phyloP scores from a whole-genome alignment of 352 stramenopile genomes.

The Phytophthora podocarpi region DNA sequence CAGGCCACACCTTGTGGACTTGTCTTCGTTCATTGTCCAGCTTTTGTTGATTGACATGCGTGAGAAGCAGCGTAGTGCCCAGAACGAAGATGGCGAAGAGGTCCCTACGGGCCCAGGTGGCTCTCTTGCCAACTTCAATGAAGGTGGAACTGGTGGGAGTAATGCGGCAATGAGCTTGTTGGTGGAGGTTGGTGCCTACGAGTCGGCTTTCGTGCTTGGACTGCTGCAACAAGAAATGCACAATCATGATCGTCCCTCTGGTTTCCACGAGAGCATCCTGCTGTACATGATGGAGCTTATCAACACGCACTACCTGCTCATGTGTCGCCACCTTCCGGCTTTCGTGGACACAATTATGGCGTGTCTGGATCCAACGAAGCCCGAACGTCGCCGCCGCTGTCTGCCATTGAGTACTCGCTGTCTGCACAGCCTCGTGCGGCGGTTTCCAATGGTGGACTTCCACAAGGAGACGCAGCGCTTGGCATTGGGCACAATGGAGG shows the following conservation, averaged over 20 bases:
- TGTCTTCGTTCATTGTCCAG: constrained; percentile 78
- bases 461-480: constrained; percentile 88
- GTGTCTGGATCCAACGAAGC: constrained; percentile 85
- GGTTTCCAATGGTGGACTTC: constrained; percentile 90
- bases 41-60: constrained; percentile 77
- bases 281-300: constrained; percentile 84
- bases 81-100: constrained; percentile 23
- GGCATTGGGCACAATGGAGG: constrained; percentile 86
- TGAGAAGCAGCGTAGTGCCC: constrained; percentile 60
- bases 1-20: constrained; percentile 76
- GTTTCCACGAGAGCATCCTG: constrained; percentile 77
- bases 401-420: constrained; percentile 80
- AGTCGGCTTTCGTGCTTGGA: constrained; percentile 77
- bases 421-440: constrained; percentile 79
- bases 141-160: constrained; percentile 56
- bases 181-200: constrained; percentile 79
- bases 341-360: constrained; percentile 89
- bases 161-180: constrained; percentile 78
- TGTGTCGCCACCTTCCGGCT: constrained; percentile 82
- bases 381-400: constrained; percentile 76
- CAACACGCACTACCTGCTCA: constrained; percentile 82
- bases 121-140: constrained; percentile 32
- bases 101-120: constrained; percentile 35
- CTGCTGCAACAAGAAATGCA: constrained; percentile 87
- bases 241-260: constrained; percentile 64